Evolutionary conservation across 306 rosid species (phyloP).

Genomic region (Betula pendula): DNA sequence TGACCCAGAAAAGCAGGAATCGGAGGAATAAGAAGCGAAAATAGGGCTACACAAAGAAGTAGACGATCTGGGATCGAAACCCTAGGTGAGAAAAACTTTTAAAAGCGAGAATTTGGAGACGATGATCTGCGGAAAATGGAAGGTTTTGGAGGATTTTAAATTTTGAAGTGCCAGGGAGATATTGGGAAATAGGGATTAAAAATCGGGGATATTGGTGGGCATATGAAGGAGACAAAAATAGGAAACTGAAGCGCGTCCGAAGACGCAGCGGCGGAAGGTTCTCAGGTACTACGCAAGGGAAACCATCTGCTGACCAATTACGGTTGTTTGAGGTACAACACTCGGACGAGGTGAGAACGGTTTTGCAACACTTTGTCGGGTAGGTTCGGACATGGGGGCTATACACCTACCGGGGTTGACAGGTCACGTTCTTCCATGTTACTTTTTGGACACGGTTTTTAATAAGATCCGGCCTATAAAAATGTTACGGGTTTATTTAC

Average conservation of each 20-base stretch:
- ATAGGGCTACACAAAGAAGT: too few species aligned
- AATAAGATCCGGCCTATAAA: too few species aligned
- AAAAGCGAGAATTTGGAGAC: not conserved
- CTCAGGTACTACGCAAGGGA: not conserved
- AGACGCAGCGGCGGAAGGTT: not conserved
- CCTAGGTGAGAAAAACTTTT: not conserved
- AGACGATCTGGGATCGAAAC: not conserved
- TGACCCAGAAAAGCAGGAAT: not conserved
- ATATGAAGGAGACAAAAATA: not conserved
- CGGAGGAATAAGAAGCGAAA: constrained; percentile 1
- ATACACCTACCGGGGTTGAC: too few species aligned
- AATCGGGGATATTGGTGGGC: not conserved
- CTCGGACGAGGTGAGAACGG: too few species aligned
- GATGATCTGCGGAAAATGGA: not conserved
- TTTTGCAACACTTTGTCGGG: too few species aligned
- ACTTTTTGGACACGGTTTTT: too few species aligned
- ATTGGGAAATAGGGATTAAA: not conserved
- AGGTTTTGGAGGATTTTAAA: not conserved
- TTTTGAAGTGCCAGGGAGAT: not conserved
- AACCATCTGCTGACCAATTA: too few species aligned
- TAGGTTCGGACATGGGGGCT: too few species aligned
- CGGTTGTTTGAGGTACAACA: too few species aligned
- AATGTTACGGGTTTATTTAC: too few species aligned
- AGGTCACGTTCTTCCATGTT: too few species aligned
- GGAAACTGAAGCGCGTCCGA: constrained; percentile 15